Base-by-base conservation (phyloP, 2,329 filamentous ascomycete genomes). In the Chaetomium globosum region DNA sequence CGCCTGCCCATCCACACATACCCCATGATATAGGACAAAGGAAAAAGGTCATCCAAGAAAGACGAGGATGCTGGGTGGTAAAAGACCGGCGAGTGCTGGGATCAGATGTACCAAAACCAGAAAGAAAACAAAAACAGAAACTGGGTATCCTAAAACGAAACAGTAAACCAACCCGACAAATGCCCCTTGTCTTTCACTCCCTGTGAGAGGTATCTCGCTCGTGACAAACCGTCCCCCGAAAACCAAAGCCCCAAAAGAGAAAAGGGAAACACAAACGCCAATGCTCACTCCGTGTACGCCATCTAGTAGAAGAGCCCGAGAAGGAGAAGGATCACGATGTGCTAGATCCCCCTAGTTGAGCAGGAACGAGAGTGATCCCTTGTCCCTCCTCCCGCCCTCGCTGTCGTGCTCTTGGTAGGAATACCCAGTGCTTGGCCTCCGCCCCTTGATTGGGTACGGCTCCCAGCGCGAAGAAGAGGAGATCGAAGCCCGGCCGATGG, bases 391-490 rank as follows among this genome's bases (percentile, higher is more conserved):
- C 53, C 49, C 59, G 16, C 30, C 19, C 28, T 61, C 53, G 23
- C 21, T 49, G 13, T 63, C 28, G 12, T 46, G 26, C 33, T 43
- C 43, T 43, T 39, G 46, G 49, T 36, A 33, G 28, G 48, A 48
- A 9, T 52, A 62, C 23, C 63, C 63, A 1, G 63, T 56, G 39
- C 59, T 62, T 4, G 64, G 64, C 55, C 64, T 36, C 36, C 59
- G 53, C 2, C 39, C 57, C 33, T 59, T 26, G 13, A 26, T 39
- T 12, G 59, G 52, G 23, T 65, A 65, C 13, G 64, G 64, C 30
- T 65, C 64, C 64, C 64, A 65, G 19, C 64, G 64, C 1, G 63
- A 60, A 23, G 63, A 65, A 3, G 55, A 26, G 30, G 52, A 57
- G 4, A 30, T 21, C 7, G 30, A 31, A 16, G 48, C 49, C 19